phyloP scores from a whole-genome alignment of 257 asterid genomes.

The Henckelia pumila region DNA sequence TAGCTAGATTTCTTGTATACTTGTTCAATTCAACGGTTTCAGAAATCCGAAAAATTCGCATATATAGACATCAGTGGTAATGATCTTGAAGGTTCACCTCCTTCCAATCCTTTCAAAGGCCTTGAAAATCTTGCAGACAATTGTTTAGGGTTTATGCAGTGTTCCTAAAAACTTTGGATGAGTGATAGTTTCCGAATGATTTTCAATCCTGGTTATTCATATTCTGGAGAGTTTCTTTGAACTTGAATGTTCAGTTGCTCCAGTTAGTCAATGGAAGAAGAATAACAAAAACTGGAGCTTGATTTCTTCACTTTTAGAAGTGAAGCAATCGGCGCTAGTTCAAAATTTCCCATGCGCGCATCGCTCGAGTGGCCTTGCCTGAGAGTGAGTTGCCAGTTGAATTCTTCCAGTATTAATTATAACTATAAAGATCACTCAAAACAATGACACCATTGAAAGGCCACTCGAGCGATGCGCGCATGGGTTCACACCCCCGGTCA shows the following conservation, averaged over 20 bases:
- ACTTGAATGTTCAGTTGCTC: neutral
- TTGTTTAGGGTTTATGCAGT: neutral
- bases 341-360: too few relatives aligned
- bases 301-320: neutral
- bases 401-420: too few relatives aligned
- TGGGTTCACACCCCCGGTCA: too few relatives aligned
- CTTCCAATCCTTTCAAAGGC: neutral
- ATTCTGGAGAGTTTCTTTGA: neutral
- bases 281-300: neutral
- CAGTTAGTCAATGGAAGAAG: neutral
- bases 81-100: neutral
- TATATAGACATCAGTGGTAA: neutral
- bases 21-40: neutral
- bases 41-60: neutral
- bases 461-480: too few relatives aligned
- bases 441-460: too few relatives aligned
- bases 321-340: neutral
- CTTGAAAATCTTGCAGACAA: neutral
- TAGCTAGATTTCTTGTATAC: neutral
- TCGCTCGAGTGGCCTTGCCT: too few relatives aligned
- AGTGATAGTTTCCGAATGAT: neutral
- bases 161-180: neutral
- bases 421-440: too few relatives aligned
- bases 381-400: too few relatives aligned
- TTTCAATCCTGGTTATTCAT: neutral